These are phyloP conservation scores for Trematosphaeria pertusa DNA, from an alignment of 2,329 filamentous ascomycete species.

Conservation along the genomic window DNA sequence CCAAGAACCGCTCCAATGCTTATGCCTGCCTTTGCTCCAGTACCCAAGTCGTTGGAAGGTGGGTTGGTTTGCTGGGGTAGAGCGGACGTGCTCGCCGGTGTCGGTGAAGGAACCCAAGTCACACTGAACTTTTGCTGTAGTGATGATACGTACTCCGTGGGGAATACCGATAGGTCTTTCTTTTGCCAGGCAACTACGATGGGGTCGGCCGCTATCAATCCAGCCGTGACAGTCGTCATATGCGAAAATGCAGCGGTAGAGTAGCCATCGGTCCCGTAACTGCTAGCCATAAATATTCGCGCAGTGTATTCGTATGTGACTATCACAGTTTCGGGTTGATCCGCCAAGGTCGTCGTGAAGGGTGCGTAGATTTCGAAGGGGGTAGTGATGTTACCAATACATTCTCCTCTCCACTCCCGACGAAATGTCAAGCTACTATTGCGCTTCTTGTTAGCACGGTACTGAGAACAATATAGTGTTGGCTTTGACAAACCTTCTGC, in stretches of 20 bases:
- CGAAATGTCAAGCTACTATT: slow-evolving; percentile 1
- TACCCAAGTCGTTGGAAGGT: background rate
- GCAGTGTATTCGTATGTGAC: background rate
- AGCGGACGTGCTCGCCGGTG: background rate
- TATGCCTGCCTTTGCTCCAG: background rate
- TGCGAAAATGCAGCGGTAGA: background rate
- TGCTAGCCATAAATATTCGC: background rate
- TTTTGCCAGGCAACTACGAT: slow-evolving; percentile 2
- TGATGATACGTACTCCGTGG: slow-evolving; percentile 1
- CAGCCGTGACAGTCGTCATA: slow-evolving; percentile 1
- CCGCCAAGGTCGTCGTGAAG: background rate
- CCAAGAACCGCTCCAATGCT: background rate
- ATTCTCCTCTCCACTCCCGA: background rate
- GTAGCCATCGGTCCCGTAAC: background rate
- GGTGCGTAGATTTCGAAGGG: background rate
- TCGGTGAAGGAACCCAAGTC: background rate
- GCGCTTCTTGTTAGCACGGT: background rate
- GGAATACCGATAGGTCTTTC: background rate
- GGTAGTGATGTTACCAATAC: slow-evolving; percentile 1
- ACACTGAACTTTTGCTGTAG: background rate
- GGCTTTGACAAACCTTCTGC: background rate
- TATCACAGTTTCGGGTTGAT: background rate
- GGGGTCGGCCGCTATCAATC: background rate
- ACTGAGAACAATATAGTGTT: background rate
- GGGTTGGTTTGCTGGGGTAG: background rate